Evolutionary conservation across 2,329 filamentous ascomycete genomes (phyloP), one percentile per base, ranked within the genome.

Genomic region (Eutypella sp.): DNA sequence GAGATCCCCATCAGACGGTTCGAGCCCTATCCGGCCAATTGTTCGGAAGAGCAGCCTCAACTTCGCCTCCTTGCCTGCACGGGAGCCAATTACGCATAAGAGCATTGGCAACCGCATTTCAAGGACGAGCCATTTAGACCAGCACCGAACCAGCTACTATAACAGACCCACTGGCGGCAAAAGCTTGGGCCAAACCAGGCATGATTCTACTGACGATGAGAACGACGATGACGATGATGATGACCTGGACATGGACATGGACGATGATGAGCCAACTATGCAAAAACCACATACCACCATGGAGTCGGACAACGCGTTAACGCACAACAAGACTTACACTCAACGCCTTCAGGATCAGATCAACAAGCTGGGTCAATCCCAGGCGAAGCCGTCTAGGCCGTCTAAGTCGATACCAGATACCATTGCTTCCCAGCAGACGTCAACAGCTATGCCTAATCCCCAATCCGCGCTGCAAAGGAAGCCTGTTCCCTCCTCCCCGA

Each of bases 1-100:
- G 20, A 49, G 74, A 49, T 85, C 83, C 3, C 78, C 79, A 15
- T 87, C 85, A 2, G 84, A 88, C 40, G 76, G 72, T 1, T 89
- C 87, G 0, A 91, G 85, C 55, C 87, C 87, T 0, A 81, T 87
- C 41, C 78, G 88, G 54, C 85, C 86, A 2, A 74, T 88, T 24
- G 79, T 95, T 54, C 84, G 92, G 49, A 97, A 97, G 74, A 96
- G 91, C 67, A 97, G 92, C 63, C 76, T 99, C 49, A 95, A 87
- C 48, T 97, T 99, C 68, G 89, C 93, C 31, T 89, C 93, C 16
- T 74, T 99, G 11, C 93, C 93, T 24, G 91, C 92, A 3, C 81
- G 93, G 50, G 92, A 97, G 60, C 92, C 92, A 29, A 73, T 97
- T 43, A 82, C 83, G 25, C 95, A 95, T 64, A 92, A 91, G 69